phyloP scores from a whole-genome alignment of 768 basidiomycete species.

The Agaricus blazei region DNA sequence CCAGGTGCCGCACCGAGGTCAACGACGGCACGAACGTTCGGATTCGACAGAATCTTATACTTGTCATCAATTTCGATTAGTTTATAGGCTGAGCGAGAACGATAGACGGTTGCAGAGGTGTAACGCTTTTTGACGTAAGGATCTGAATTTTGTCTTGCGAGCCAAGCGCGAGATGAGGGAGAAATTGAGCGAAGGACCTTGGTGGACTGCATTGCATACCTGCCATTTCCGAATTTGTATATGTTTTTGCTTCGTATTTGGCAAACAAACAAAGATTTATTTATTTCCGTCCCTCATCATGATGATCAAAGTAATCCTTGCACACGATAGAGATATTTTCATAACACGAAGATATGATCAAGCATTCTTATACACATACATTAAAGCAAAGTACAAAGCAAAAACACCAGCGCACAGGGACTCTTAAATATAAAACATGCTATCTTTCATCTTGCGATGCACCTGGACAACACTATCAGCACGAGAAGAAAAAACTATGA shows the following conservation, averaged over 20 bases:
- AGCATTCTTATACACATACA: too few relatives aligned
- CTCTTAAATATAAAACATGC: slow-evolving; percentile 71
- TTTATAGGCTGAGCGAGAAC: slow-evolving; percentile 91
- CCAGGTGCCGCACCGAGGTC: slow-evolving; percentile 93
- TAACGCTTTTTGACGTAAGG: slow-evolving; percentile 55
- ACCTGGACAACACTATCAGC: slow-evolving; percentile 26
- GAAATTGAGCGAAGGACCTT: neutral
- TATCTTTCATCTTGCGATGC: slow-evolving; percentile 50
- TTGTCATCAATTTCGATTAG: slow-evolving; percentile 71
- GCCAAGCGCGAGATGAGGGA: slow-evolving; percentile 38
- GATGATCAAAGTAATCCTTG: too few relatives aligned
- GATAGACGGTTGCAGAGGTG: slow-evolving; percentile 41
- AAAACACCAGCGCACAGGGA: neutral
- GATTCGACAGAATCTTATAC: slow-evolving; percentile 47
- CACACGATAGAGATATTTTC: too few relatives aligned
- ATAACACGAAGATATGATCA: too few relatives aligned
- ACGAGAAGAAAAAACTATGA: neutral
- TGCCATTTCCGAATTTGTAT: neutral
- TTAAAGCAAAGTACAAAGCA: too few relatives aligned
- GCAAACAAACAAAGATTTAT: too few relatives aligned
- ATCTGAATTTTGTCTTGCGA: slow-evolving; percentile 64
- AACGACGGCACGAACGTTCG: slow-evolving; percentile 59
- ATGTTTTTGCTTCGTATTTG: too few relatives aligned
- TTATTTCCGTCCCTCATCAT: too few relatives aligned
- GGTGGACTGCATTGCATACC: neutral